Conservation (phyloP, 371 early-diverging fungal species). For the Apophysomyces trapeziformis region DNA sequence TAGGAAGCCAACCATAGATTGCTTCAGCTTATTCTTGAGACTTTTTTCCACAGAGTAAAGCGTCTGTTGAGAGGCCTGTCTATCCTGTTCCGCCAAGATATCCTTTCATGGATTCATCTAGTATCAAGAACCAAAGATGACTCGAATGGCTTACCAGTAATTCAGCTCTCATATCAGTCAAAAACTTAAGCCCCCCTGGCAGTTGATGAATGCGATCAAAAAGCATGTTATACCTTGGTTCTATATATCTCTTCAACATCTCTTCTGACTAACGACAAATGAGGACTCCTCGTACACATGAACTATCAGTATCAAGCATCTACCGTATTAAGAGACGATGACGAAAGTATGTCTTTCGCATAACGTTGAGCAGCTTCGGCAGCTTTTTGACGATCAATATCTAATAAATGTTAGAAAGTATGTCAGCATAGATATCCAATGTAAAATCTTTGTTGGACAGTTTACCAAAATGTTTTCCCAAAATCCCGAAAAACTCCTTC, state of each 20-base stretch:
- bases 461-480: slow-evolving; percentile 2
- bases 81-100: slow-evolving; percentile 17
- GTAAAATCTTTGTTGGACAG: not conserved
- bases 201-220: slow-evolving; percentile 75
- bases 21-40: slow-evolving; percentile 64
- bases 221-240: slow-evolving; percentile 66
- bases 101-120: not conserved
- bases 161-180: slow-evolving; percentile 76
- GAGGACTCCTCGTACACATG: not conserved
- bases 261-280: slow-evolving; percentile 46
- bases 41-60: slow-evolving; percentile 49
- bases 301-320: not conserved
- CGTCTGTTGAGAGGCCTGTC: not conserved
- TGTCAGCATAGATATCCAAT: slow-evolving; percentile 7
- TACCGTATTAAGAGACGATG: not conserved
- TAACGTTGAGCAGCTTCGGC: not conserved
- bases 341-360: not conserved
- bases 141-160: slow-evolving; percentile 50
- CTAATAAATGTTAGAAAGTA: slow-evolving; percentile 7
- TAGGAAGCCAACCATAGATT: slow-evolving; percentile 70
- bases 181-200: slow-evolving; percentile 76
- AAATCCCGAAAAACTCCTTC: not conserved
- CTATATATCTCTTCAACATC: slow-evolving; percentile 61
- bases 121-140: no score
- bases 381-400: slow-evolving; percentile 7